phyloP scores from a whole-genome alignment of 768 basidiomycete species.

The Sporobolomyces roseus region DNA sequence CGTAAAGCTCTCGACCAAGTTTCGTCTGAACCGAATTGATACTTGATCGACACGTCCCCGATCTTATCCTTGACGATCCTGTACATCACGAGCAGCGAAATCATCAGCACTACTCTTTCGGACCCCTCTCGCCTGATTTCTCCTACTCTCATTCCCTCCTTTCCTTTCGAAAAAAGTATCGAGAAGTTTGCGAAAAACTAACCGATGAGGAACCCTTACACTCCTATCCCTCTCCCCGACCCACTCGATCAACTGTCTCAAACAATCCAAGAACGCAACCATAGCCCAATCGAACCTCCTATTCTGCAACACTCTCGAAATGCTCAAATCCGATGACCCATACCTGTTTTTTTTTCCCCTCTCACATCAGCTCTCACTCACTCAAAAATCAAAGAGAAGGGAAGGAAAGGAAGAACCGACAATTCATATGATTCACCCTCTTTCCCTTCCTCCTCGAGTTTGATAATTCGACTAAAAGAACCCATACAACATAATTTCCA shows the following conservation, averaged over 20 bases:
- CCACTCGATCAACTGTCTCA: constrained; percentile 85
- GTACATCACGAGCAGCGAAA: constrained; percentile 4
- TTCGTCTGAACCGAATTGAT: constrained; percentile 93
- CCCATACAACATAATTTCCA: constrained; percentile 91
- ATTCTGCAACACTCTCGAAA: constrained; percentile 85
- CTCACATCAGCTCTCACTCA: no score
- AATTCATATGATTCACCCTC: constrained; percentile 75
- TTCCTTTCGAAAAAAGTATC: no score
- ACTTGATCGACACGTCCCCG: constrained; percentile 86
- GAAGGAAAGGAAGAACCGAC: constrained; percentile 16
- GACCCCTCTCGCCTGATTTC: no score
- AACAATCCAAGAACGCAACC: constrained; percentile 91
- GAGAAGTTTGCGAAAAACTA: constrained; percentile 48
- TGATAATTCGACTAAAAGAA: constrained; percentile 85
- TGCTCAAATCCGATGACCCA: constrained; percentile 85
- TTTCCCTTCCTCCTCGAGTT: constrained; percentile 43
- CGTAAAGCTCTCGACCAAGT: constrained; percentile 89
- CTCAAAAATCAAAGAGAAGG: background rate
- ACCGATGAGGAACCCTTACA: constrained; percentile 75
- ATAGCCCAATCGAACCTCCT: constrained; percentile 92
- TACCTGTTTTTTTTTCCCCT: constrained; percentile 52
- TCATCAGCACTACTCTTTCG: constrained; percentile 1
- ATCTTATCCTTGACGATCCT: constrained; percentile 93
- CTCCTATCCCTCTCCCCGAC: constrained; percentile 72
- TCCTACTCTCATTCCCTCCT: no score